Base-by-base conservation (phyloP, 2,329 filamentous ascomycete species). In the Pseudocercospora fijiensis region DNA sequence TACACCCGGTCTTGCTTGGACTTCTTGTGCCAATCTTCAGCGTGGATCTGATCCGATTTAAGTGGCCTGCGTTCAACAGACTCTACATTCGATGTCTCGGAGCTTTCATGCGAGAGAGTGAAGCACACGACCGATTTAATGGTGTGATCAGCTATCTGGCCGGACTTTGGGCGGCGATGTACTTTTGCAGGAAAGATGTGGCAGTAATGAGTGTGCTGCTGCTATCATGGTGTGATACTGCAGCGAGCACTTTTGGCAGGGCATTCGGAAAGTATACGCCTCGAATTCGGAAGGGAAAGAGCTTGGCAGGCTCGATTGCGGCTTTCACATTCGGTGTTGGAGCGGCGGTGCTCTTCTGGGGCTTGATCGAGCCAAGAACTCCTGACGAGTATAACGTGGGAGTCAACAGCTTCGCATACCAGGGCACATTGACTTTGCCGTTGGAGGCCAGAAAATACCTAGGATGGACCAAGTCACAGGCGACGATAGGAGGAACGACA, bases 181-280 rank as follows among this genome's bases (percentile, higher is more conserved):
- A 86, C 70, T 92, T 91, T 76, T 92, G 96, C 76, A 92, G 93
- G 67, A 99, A 98, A 80, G 95, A 99, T 72, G 85, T 99, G 24
- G 92, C 89, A 7, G 89, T 96, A 56, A 89, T 98, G 82, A 88
- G 90, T 65, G 90, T 98, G 49, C 82, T 99, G 72, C 85, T 99
- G 45, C 86, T 99, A 24, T 96, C 91, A 74, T 99, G 95, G 95
- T 99, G 95, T 78, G 95, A 99, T 77, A 98, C 95, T 0, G 95
- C 95, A 37, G 95, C 95, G 57, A 95, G 90, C 75, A 99, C 95
- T 0, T 93, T 99, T 74, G 95, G 95, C 59, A 86, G 95, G 60
- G 82, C 94, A 13, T 98, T 91, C 79, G 95, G 95, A 47, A 86
- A 89, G 66, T 93, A 97, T 75, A 99, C 95, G 1, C 91, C 91